These are phyloP conservation scores for Epithele typhae DNA, from an alignment of 768 basidiomycete genomes.

Conservation along the genomic window DNA sequence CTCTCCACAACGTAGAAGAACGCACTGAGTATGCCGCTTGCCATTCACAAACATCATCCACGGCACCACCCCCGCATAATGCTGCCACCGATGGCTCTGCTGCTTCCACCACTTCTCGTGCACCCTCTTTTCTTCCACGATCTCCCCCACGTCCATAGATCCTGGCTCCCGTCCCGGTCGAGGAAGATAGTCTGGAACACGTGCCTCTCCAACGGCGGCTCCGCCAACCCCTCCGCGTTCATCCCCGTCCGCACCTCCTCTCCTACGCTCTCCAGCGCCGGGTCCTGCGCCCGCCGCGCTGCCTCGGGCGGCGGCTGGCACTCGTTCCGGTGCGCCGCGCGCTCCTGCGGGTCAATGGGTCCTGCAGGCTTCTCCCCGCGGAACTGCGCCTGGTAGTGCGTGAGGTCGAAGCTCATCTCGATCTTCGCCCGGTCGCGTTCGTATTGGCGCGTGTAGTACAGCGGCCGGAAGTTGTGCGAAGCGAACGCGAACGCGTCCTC, in stretches of 20 bases:
- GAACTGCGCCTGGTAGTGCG: constrained; percentile 45
- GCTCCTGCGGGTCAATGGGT: constrained; percentile 16
- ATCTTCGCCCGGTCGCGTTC: constrained; percentile 39
- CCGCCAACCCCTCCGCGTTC: constrained; percentile 15
- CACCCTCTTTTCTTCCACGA: constrained; percentile 34
- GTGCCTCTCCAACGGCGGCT: constrained; percentile 35
- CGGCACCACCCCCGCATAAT: constrained; percentile 34
- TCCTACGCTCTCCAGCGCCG: constrained; percentile 7
- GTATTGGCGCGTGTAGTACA: constrained; percentile 45
- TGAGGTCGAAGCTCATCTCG: constrained; percentile 51
- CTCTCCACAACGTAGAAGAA: background rate
- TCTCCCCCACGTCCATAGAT: constrained; percentile 41
- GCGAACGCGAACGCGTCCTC: constrained; percentile 33
- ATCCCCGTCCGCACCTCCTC: constrained; percentile 14
- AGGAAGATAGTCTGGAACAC: constrained; percentile 52
- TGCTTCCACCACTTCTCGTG: constrained; percentile 51
- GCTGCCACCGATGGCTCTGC: constrained; percentile 48
- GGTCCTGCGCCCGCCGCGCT: constrained; percentile 8
- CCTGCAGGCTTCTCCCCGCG: constrained; percentile 25
- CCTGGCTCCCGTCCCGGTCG: constrained; percentile 34
- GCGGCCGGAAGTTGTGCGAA: constrained; percentile 36
- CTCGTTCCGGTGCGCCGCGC: constrained; percentile 18
- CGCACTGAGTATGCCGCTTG: constrained; percentile 29
- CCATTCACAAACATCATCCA: constrained; percentile 38
- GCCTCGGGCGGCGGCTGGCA: constrained; percentile 8